A percentile compares a stretch with the other conserved stretches of the same genome.
Evolutionary conservation across 2,329 filamentous ascomycete species (phyloP).

Genomic region (Coniochaeta prunicola): DNA sequence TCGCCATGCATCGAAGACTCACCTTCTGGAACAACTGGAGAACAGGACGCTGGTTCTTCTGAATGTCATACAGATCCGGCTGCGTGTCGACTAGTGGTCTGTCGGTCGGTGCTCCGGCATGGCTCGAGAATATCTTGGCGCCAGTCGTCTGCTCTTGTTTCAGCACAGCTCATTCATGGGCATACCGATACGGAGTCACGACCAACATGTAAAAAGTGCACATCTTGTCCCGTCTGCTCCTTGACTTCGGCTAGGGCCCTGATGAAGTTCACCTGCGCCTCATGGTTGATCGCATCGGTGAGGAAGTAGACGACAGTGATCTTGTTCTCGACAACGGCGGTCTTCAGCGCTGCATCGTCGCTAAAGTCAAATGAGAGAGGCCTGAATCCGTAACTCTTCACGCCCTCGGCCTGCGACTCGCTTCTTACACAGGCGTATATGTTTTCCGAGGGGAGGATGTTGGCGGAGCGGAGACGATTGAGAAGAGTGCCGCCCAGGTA

Average conservation of each 20-base stretch:
- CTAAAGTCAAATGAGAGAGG: slow-evolving; percentile 31
- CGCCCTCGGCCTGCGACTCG: slow-evolving; percentile 32
- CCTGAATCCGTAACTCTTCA: slow-evolving; percentile 33
- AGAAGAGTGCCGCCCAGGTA: slow-evolving; percentile 46
- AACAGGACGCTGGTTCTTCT: slow-evolving; percentile 25
- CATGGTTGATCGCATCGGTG: slow-evolving; percentile 28
- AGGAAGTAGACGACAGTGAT: slow-evolving; percentile 43
- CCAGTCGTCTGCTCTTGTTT: slow-evolving; percentile 32
- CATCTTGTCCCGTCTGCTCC: slow-evolving; percentile 31
- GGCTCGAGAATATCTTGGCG: slow-evolving; percentile 43
- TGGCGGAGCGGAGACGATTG: slow-evolving; percentile 23
- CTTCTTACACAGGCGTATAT: slow-evolving; percentile 41
- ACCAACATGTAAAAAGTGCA: slow-evolving; percentile 39
- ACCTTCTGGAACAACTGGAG: background rate
- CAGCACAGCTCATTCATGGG: background rate
- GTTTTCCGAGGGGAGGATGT: slow-evolving; percentile 32
- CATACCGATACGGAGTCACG: background rate
- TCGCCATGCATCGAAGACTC: no score
- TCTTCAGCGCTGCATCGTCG: slow-evolving; percentile 24
- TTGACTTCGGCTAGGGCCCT: slow-evolving; percentile 33
- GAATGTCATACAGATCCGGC: slow-evolving; percentile 31
- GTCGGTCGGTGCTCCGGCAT: slow-evolving; percentile 34
- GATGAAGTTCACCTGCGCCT: slow-evolving; percentile 32
- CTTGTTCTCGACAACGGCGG: slow-evolving; percentile 29
- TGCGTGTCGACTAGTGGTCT: slow-evolving; percentile 34